Conservation (phyloP, 2,329 filamentous ascomycete species). For the Lasiodiplodia sp. region DNA sequence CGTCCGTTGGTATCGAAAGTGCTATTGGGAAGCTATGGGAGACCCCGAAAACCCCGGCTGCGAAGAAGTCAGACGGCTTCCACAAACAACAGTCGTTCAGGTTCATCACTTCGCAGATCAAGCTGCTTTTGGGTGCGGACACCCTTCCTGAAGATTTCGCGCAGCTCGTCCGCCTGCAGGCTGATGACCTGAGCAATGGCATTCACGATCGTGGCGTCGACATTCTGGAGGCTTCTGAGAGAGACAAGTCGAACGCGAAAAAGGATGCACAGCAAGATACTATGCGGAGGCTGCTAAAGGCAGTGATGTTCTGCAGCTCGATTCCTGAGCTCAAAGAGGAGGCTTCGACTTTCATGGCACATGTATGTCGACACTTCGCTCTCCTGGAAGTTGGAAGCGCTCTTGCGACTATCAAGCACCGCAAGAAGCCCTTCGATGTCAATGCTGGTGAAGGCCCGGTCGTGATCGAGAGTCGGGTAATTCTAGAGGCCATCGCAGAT, state of each 20-base stretch:
- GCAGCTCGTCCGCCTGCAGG: constrained; percentile 83
- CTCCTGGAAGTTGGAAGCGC: constrained; percentile 87
- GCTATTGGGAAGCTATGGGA: constrained; percentile 91
- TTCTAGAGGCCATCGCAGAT: constrained; percentile 90
- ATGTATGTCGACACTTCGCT: constrained; percentile 88
- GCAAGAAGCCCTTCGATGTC: constrained; percentile 80
- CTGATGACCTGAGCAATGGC: constrained; percentile 79
- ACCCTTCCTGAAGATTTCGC: constrained; percentile 88
- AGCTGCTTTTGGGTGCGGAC: constrained; percentile 87
- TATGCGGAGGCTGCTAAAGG: constrained; percentile 87
- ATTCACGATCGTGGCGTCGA: constrained; percentile 76
- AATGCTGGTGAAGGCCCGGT: constrained; percentile 86
- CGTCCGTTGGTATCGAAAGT: constrained; percentile 84
- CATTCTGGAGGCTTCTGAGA: constrained; percentile 76
- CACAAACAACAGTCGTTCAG: constrained; percentile 95
- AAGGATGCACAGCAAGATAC: constrained; percentile 83
- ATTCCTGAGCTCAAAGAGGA: constrained; percentile 80
- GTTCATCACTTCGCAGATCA: constrained; percentile 86
- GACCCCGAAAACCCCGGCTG: constrained; percentile 66
- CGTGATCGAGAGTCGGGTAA: constrained; percentile 82
- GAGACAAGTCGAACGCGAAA: constrained; percentile 84
- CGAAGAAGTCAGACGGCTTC: constrained; percentile 76
- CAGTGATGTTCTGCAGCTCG: constrained; percentile 83
- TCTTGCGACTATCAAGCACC: constrained; percentile 81
- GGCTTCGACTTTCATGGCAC: constrained; percentile 76